These are phyloP conservation scores for Cystobasidiaceae sp. DNA, from an alignment of 1,284 basidiomycete genomes.

Conservation along the genomic window DNA sequence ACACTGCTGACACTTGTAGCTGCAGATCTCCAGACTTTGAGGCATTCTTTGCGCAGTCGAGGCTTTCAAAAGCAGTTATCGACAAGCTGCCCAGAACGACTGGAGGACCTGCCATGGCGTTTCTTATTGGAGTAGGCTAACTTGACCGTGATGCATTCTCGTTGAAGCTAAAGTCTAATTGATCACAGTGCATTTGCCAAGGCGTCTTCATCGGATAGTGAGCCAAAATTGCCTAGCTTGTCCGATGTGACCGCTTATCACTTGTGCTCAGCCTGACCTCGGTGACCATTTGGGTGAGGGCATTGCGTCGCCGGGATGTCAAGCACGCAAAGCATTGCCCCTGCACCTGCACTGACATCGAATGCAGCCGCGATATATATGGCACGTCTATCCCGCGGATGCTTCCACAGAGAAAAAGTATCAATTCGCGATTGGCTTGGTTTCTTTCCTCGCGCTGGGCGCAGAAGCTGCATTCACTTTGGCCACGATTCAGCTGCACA, in stretches of 20 bases:
- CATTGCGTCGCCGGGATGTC: not conserved
- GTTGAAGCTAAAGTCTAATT: not conserved
- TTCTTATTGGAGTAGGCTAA: not conserved
- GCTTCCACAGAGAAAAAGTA: constrained; percentile 2
- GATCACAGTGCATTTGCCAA: not conserved
- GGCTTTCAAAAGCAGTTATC: not conserved
- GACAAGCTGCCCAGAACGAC: not conserved
- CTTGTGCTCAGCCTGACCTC: not conserved
- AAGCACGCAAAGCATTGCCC: not conserved
- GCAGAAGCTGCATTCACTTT: not conserved
- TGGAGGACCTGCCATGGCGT: not conserved
- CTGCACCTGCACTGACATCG: not conserved
- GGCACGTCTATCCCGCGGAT: not conserved
- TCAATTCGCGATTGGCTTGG: constrained; percentile 2
- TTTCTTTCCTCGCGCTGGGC: not conserved
- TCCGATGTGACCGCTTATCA: not conserved
- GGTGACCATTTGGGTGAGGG: not conserved
- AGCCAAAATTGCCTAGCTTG: too few species aligned
- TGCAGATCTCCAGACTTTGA: not conserved
- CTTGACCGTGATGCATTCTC: not conserved
- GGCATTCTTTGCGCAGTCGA: constrained; percentile 8
- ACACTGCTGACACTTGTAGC: too few species aligned
- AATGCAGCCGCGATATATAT: not conserved
- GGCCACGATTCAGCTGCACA: not conserved
- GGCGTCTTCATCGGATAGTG: constrained; percentile 7